Percentiles rank a stretch among this genome's conserved stretches.
Evolutionary conservation across 768 basidiomycete species (phyloP).

Genomic region (Agaricus bisporus): DNA sequence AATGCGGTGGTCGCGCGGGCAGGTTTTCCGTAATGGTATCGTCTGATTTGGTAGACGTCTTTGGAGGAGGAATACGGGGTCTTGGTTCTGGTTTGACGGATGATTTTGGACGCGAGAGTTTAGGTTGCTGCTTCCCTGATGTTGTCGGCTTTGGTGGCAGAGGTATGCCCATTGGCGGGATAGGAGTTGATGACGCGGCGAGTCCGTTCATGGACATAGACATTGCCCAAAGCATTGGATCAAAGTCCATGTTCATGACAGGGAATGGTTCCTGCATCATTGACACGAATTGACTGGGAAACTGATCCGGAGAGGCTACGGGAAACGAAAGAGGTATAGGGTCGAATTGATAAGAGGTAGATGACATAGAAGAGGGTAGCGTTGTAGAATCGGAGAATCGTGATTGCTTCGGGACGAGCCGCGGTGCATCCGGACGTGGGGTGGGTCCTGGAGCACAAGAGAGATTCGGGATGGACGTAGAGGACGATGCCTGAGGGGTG

Average conservation of each 20-base stretch:
- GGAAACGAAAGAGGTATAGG: neutral
- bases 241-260: neutral
- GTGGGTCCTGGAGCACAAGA: neutral
- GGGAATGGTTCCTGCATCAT: neutral
- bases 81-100: too few relatives aligned
- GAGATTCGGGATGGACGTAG: neutral
- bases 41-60: neutral
- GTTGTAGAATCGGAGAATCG: neutral
- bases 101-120: neutral
- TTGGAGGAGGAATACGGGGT: too few relatives aligned
- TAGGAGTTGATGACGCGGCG: neutral
- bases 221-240: slow-evolving; percentile 1
- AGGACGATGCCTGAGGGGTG: neutral
- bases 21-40: neutral
- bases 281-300: neutral
- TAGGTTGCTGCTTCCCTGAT: neutral
- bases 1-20: neutral
- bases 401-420: neutral
- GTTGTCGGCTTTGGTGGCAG: neutral
- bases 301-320: neutral
- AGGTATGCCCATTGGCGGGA: neutral
- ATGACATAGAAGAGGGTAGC: neutral
- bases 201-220: neutral
- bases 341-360: neutral
- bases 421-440: neutral